Conservation (phyloP, 192 early-diverging fungal species). For the Spinellus fusiger region DNA sequence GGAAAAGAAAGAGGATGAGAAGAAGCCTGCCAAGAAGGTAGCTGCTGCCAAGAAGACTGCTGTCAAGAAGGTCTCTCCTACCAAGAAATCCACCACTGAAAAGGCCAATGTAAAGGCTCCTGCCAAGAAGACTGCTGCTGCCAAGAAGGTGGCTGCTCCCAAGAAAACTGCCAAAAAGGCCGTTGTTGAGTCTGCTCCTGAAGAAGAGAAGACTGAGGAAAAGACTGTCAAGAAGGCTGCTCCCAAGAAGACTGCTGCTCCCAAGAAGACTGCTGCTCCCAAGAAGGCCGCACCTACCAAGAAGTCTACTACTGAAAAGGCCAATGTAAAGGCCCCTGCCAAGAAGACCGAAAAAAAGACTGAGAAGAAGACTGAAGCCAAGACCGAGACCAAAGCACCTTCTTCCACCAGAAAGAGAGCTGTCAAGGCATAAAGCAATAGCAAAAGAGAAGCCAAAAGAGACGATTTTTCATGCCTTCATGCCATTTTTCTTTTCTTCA, state of each 20-base stretch:
- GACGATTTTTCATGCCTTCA: not conserved
- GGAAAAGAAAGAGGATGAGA: no score
- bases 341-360: constrained; percentile 37
- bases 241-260: constrained; percentile 41
- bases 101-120: constrained; percentile 31
- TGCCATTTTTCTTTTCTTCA: not conserved
- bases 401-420: not conserved
- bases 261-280: constrained; percentile 45
- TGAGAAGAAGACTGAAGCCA: no score
- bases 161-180: constrained; percentile 36
- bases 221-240: constrained; percentile 41
- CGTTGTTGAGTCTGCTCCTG: constrained; percentile 24
- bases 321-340: constrained; percentile 25
- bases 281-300: constrained; percentile 22
- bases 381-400: no score
- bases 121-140: constrained; percentile 32
- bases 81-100: constrained; percentile 36
- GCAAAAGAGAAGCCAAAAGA: not conserved
- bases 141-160: constrained; percentile 12
- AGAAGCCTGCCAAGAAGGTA: constrained; percentile 42
- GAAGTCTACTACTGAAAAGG: constrained; percentile 34
- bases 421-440: not conserved
- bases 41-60: constrained; percentile 33
- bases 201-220: constrained; percentile 38
- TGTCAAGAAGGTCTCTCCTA: constrained; percentile 37